These are phyloP conservation scores for Thymus mandschuricus DNA, from an alignment of 257 asterid species.

Conservation along the genomic window DNA sequence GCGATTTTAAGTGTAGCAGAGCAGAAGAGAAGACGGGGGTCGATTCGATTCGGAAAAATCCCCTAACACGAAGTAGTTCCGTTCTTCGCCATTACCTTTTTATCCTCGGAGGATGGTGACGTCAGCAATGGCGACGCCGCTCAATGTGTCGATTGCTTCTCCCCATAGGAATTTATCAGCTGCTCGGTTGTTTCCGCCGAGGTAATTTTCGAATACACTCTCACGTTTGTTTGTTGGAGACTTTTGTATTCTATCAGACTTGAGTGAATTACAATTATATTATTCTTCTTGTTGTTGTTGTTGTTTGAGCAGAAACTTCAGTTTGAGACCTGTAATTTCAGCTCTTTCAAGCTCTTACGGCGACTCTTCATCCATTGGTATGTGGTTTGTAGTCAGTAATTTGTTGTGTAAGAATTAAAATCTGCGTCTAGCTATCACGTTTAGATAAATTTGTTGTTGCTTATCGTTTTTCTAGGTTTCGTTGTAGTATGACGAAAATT, in stretches of 20 bases:
- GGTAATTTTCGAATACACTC: slow-evolving; percentile 39
- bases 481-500: background rate
- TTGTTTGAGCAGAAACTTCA: slow-evolving; percentile 44
- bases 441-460: background rate
- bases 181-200: slow-evolving; percentile 29
- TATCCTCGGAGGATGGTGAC: slow-evolving; percentile 49
- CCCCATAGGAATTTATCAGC: slow-evolving; percentile 34
- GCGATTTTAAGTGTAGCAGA: background rate
- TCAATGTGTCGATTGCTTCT: slow-evolving; percentile 43
- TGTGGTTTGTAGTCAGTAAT: slow-evolving; percentile 9
- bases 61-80: slow-evolving; percentile 11
- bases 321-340: slow-evolving; percentile 40
- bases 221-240: background rate
- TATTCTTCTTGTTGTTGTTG: background rate
- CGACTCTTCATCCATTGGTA: slow-evolving; percentile 58
- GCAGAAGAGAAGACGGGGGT: slow-evolving; percentile 7
- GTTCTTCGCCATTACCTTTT: slow-evolving; percentile 26
- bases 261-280: background rate
- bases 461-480: background rate
- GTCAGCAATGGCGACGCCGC: slow-evolving; percentile 66
- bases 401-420: slow-evolving; percentile 9
- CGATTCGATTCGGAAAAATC: background rate
- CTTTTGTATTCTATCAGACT: background rate
- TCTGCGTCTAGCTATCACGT: background rate
- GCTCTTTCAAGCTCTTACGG: slow-evolving; percentile 56